A percentile compares a stretch with the other conserved stretches of the same genome.
Evolutionary conservation across 495 filamentous ascomycete genomes (phyloP).

Genomic region (Xylaria cubensis): DNA sequence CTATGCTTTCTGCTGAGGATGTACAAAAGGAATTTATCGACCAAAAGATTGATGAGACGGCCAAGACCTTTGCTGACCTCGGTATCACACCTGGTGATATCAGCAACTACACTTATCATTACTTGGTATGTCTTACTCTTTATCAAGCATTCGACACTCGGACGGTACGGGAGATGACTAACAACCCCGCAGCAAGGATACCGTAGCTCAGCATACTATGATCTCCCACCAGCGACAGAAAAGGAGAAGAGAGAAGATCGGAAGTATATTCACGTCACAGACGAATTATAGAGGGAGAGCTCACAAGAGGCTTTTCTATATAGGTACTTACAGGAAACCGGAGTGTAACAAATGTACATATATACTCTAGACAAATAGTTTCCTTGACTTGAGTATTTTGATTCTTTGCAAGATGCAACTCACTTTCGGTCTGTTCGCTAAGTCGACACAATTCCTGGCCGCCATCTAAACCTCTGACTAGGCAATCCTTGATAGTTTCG

Average conservation of each 20-base stretch:
- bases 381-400: constrained; percentile 33
- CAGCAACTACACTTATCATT: constrained; percentile 83
- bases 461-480: not conserved
- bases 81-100: constrained; percentile 86
- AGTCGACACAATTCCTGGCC: not conserved
- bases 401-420: constrained; percentile 2
- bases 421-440: not conserved
- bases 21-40: constrained; percentile 94
- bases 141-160: not conserved
- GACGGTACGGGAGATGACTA: constrained; percentile 35
- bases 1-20: constrained; percentile 79
- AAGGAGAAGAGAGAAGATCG: constrained; percentile 92
- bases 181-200: constrained; percentile 71
- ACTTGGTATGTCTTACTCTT: constrained; percentile 70
- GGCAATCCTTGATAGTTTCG: not conserved
- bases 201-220: constrained; percentile 82
- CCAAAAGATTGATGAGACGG: constrained; percentile 85
- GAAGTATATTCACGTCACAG: constrained; percentile 94
- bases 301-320: constrained; percentile 24
- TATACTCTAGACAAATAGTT: constrained; percentile 42
- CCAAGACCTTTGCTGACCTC: constrained; percentile 95
- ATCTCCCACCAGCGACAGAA: constrained; percentile 92
- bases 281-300: constrained; percentile 66
- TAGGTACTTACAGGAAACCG: constrained; percentile 12
- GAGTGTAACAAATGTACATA: constrained; percentile 50